Conservation (phyloP, 495 filamentous ascomycete genomes). For the Clohesyomyces aquaticus region DNA sequence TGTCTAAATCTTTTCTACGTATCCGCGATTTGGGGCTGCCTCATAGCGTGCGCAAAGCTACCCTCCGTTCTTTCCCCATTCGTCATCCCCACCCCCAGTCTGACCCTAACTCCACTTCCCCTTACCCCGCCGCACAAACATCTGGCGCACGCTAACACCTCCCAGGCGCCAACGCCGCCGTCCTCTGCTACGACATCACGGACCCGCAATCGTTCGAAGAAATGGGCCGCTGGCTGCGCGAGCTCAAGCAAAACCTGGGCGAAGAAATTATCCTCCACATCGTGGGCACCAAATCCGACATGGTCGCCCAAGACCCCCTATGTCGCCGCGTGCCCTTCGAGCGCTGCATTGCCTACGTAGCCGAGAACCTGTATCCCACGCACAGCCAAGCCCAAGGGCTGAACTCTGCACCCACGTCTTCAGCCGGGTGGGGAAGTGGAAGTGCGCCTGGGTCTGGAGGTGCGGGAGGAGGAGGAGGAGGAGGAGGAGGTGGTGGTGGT, state of each 20-base stretch:
- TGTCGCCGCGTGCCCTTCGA: slow-evolving; percentile 87
- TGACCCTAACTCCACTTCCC: neutral
- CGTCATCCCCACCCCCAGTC: neutral
- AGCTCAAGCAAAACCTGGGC: slow-evolving; percentile 70
- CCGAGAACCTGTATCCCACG: slow-evolving; percentile 78
- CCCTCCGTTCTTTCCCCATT: no score
- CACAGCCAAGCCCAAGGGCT: slow-evolving; percentile 9
- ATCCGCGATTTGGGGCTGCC: neutral
- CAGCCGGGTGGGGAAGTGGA: slow-evolving; percentile 15
- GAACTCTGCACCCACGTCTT: slow-evolving; percentile 13
- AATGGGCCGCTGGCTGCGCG: slow-evolving; percentile 89
- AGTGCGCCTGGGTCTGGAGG: neutral
- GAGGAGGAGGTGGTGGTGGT: no score
- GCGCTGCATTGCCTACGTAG: slow-evolving; percentile 89
- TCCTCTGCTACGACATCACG: slow-evolving; percentile 94
- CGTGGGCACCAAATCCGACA: slow-evolving; percentile 92
- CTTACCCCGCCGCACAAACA: neutral
- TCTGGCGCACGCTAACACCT: neutral
- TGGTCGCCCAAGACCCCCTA: slow-evolving; percentile 78
- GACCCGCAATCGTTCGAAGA: slow-evolving; percentile 83
- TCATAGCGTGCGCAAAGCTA: no score
- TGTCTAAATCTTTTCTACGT: no score
- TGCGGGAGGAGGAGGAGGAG: no score
- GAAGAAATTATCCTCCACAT: slow-evolving; percentile 89
- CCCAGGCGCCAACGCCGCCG: slow-evolving; percentile 81